A percentile compares a stretch with the other conserved stretches of the same genome.
Conservation (phyloP, 768 basidiomycete species). For the Kwoniella heveanensis region DNA sequence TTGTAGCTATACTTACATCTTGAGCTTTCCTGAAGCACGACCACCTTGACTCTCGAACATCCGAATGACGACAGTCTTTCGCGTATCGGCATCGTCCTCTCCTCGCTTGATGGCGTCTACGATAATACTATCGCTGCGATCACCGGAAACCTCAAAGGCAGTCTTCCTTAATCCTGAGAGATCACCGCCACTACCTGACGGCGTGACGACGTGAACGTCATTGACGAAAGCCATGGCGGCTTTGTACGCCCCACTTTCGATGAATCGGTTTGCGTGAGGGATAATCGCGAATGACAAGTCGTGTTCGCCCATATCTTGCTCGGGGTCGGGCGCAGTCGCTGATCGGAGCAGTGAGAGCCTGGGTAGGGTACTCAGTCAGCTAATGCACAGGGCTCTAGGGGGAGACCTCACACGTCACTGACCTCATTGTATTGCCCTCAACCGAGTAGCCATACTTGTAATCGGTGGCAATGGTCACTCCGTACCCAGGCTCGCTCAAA, state of each 20-base stretch:
- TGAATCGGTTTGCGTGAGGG: slow-evolving; percentile 59
- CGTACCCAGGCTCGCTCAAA: slow-evolving; percentile 73
- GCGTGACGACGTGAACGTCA: not conserved
- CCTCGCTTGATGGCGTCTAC: slow-evolving; percentile 23
- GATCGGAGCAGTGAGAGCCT: slow-evolving; percentile 79
- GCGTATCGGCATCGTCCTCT: slow-evolving; percentile 5
- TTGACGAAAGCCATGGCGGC: slow-evolving; percentile 27
- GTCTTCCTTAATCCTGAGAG: not conserved
- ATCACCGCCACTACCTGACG: not conserved
- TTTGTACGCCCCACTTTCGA: slow-evolving; percentile 24
- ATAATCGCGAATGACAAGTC: slow-evolving; percentile 82
- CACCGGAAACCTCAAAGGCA: slow-evolving; percentile 1
- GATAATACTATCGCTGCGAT: not conserved
- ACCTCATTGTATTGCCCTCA: slow-evolving; percentile 70
- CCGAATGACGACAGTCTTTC: slow-evolving; percentile 70
- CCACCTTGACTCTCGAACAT: slow-evolving; percentile 91
- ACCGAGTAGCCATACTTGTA: slow-evolving; percentile 88
- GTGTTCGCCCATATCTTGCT: slow-evolving; percentile 59
- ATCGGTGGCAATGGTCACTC: slow-evolving; percentile 85
- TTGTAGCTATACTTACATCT: slow-evolving; percentile 61
- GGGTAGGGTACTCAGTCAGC: not conserved
- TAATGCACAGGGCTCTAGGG: too few relatives aligned
- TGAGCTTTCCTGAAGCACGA: slow-evolving; percentile 67
- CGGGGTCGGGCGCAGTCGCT: slow-evolving; percentile 65
- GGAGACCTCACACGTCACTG: not conserved